Evolutionary conservation across 352 stramenopile species (phyloP).

Genomic region (Phytopythium ostracodes): DNA sequence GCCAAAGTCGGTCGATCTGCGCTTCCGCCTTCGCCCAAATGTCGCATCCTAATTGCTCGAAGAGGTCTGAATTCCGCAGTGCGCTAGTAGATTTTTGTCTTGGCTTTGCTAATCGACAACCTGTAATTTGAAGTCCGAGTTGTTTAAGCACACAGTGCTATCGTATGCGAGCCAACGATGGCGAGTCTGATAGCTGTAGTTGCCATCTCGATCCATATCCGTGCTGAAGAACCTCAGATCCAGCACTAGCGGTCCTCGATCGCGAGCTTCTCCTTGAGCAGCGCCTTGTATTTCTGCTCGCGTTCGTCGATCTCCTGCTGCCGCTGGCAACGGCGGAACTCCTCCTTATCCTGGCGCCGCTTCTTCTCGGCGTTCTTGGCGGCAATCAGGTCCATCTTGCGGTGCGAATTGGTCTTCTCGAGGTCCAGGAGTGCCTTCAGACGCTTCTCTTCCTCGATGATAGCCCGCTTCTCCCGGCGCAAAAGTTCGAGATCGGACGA

Average conservation of each 20-base stretch:
- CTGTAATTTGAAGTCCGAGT: no score
- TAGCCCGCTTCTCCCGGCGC: slow-evolving; percentile 91
- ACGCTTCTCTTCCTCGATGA: slow-evolving; percentile 92
- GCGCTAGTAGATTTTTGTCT: no score
- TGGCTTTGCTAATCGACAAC: no score
- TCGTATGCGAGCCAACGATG: no score
- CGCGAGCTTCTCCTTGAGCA: slow-evolving; percentile 82
- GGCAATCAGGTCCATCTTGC: slow-evolving; percentile 89
- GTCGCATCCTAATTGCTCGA: no score
- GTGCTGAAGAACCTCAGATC: background rate
- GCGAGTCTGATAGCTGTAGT: no score
- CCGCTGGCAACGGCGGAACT: slow-evolving; percentile 70
- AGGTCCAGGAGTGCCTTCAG: slow-evolving; percentile 92
- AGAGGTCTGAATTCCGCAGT: no score
- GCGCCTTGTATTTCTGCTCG: slow-evolving; percentile 59
- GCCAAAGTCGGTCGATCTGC: no score
- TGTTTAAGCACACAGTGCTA: no score
- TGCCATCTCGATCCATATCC: background rate
- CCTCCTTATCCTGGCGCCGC: slow-evolving; percentile 86
- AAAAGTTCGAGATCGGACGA: slow-evolving; percentile 89
- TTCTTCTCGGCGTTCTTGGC: slow-evolving; percentile 90
- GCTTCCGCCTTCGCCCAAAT: no score
- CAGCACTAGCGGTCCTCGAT: slow-evolving; percentile 27
- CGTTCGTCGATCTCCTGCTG: slow-evolving; percentile 62
- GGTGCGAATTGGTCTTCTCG: slow-evolving; percentile 91